Percentiles rank a stretch among this genome's conserved stretches.
Conservation (phyloP, 768 basidiomycete genomes). For the Leccinum boreale region DNA sequence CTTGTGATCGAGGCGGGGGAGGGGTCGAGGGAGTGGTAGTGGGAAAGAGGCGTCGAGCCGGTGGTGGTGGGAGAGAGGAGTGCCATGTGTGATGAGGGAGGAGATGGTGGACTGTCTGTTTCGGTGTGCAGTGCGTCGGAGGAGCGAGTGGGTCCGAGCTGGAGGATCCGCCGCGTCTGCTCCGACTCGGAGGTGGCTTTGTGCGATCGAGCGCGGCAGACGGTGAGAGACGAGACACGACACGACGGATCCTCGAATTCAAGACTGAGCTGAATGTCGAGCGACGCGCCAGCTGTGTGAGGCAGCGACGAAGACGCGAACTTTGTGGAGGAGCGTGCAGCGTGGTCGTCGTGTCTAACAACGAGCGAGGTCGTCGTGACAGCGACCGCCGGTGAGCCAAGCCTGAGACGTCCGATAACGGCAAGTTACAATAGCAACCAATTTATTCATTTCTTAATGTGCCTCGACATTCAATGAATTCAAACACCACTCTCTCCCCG, state of each 20-base stretch:
- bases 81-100: slow-evolving; percentile 14
- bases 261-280: neutral
- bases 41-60: slow-evolving; percentile 31
- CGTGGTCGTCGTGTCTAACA: slow-evolving; percentile 12
- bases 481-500: slow-evolving; percentile 1
- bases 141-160: slow-evolving; percentile 1
- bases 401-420: slow-evolving; percentile 15
- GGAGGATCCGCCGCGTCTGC: slow-evolving; percentile 56
- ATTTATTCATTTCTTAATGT: neutral
- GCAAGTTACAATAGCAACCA: slow-evolving; percentile 23
- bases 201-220: slow-evolving; percentile 26
- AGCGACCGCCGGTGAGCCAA: neutral
- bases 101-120: neutral
- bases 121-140: slow-evolving; percentile 7
- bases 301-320: neutral
- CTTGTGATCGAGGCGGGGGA: slow-evolving; percentile 22
- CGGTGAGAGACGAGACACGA: slow-evolving; percentile 40
- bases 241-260: slow-evolving; percentile 48
- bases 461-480: neutral
- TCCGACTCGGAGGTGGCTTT: slow-evolving; percentile 36
- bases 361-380: slow-evolving; percentile 13
- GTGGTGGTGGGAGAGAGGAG: slow-evolving; percentile 24
- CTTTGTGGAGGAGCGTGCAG: neutral
- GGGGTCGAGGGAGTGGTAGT: slow-evolving; percentile 32
- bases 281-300: slow-evolving; percentile 5